Evolutionary conservation across 2,329 filamentous ascomycete species (phyloP).

Genomic region (Tothia fuscella): DNA sequence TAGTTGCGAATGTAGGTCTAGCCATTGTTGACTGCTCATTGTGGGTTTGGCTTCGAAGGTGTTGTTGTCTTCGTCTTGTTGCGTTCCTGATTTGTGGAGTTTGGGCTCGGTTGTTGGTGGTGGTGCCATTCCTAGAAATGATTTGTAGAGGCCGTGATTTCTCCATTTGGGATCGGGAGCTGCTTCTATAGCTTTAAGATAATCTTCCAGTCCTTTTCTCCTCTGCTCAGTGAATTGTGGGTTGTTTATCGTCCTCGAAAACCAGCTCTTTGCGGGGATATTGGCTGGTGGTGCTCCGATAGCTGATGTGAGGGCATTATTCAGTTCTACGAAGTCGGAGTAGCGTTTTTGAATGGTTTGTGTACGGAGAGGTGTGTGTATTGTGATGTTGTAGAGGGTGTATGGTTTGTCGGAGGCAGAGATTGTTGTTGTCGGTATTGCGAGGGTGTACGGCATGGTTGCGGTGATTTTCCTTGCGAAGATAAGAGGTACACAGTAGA

Average conservation of each 20-base stretch:
- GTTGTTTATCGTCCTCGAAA: conserved; percentile 55
- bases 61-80: conserved; percentile 13
- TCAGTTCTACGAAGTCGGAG: conserved; percentile 62
- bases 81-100: conserved; percentile 1
- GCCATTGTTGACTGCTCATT: conserved; percentile 56
- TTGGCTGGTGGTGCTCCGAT: conserved; percentile 55
- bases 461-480: no score
- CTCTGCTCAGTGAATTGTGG: conserved; percentile 59
- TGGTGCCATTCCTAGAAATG: conserved; percentile 52
- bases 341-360: conserved; percentile 72
- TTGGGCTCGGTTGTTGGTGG: background rate
- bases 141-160: conserved; percentile 58
- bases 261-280: conserved; percentile 65
- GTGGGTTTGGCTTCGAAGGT: conserved; percentile 23
- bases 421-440: conserved; percentile 36
- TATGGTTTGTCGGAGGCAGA: conserved; percentile 49
- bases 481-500: no score
- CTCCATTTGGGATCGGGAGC: conserved; percentile 66
- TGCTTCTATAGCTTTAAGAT: conserved; percentile 60
- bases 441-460: conserved; percentile 35
- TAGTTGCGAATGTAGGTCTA: conserved; percentile 63
- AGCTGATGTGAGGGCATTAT: conserved; percentile 47
- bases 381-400: conserved; percentile 66
- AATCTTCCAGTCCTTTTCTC: conserved; percentile 55
- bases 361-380: conserved; percentile 64